Conservation (phyloP, 805 yeast genomes). For the Wickerhamiella vanderwaltii region DNA sequence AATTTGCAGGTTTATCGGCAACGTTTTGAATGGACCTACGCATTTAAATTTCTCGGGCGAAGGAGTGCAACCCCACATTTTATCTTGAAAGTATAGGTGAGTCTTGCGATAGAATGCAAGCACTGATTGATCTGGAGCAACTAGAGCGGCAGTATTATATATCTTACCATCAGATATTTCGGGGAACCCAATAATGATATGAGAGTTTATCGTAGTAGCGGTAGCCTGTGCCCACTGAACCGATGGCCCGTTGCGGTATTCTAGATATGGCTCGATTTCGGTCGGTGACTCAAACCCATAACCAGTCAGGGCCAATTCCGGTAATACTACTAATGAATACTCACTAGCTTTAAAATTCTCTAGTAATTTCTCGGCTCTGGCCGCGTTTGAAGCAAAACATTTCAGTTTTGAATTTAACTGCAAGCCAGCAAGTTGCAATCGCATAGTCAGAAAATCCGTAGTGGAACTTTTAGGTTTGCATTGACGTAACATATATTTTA, state of each 20-base stretch:
- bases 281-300: slow-evolving; percentile 46
- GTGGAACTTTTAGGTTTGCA: too few relatives aligned
- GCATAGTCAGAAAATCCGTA: too few relatives aligned
- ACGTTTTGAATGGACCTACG: background rate
- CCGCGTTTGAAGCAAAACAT: background rate
- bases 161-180: slow-evolving; percentile 34
- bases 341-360: background rate
- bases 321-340: slow-evolving; percentile 45
- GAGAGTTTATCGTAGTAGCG: slow-evolving; percentile 42
- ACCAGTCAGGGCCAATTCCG: slow-evolving; percentile 79
- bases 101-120: slow-evolving; percentile 63
- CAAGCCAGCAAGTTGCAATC: slow-evolving; percentile 4
- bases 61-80: slow-evolving; percentile 50
- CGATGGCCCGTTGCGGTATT: slow-evolving; percentile 26
- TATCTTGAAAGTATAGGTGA: slow-evolving; percentile 67
- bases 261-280: slow-evolving; percentile 48
- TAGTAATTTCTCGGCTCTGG: slow-evolving; percentile 3
- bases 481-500: too few relatives aligned
- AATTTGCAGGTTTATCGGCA: slow-evolving; percentile 37
- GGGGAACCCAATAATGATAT: slow-evolving; percentile 75
- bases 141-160: slow-evolving; percentile 62
- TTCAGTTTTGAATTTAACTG: slow-evolving; percentile 7
- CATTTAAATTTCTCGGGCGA: slow-evolving; percentile 44
- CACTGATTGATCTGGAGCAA: slow-evolving; percentile 45
- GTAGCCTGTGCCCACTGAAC: slow-evolving; percentile 45